These are phyloP conservation scores for Aspergillus sp. DNA, from an alignment of 2,329 filamentous ascomycete species.

Conservation along the genomic window DNA sequence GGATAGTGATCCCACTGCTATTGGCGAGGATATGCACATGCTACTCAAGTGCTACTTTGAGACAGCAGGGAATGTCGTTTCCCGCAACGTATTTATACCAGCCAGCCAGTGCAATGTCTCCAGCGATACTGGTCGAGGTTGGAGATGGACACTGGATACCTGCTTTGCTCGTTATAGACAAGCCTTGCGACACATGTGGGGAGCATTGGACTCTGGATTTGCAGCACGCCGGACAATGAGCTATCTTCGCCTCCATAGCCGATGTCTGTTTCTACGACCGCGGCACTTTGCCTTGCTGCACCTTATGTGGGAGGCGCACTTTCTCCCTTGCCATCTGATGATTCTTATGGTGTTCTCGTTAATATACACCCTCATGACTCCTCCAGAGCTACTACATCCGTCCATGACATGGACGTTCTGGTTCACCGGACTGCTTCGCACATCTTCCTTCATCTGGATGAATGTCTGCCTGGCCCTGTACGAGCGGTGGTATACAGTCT, in stretches of 20 bases:
- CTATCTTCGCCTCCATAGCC: constrained; percentile 12
- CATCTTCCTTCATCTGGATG: constrained; percentile 58
- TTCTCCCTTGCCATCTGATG: constrained; percentile 63
- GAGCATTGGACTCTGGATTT: constrained; percentile 64
- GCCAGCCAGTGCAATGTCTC: constrained; percentile 70
- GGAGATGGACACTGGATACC: constrained; percentile 45
- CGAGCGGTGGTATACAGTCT: constrained; percentile 61
- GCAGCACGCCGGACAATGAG: constrained; percentile 52
- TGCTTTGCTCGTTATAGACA: constrained; percentile 65
- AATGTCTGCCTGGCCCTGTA: constrained; percentile 62
- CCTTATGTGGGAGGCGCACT: constrained; percentile 70
- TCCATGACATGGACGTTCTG: constrained; percentile 56
- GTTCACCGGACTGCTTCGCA: constrained; percentile 57
- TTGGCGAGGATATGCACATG: constrained; percentile 74
- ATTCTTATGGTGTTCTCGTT: constrained; percentile 60
- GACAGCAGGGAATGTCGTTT: constrained; percentile 63
- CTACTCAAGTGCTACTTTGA: constrained; percentile 74
- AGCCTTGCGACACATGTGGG: constrained; percentile 72
- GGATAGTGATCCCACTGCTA: constrained; percentile 66
- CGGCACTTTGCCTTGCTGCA: constrained; percentile 57
- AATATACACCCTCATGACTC: constrained; percentile 54
- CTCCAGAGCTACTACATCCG: constrained; percentile 47
- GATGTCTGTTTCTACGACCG: constrained; percentile 31
- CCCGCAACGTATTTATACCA: constrained; percentile 60
- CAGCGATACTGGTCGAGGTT: constrained; percentile 51